Evolutionary conservation across 208 protist genomes (phyloP).

Genomic region (Phytomonas francai): DNA sequence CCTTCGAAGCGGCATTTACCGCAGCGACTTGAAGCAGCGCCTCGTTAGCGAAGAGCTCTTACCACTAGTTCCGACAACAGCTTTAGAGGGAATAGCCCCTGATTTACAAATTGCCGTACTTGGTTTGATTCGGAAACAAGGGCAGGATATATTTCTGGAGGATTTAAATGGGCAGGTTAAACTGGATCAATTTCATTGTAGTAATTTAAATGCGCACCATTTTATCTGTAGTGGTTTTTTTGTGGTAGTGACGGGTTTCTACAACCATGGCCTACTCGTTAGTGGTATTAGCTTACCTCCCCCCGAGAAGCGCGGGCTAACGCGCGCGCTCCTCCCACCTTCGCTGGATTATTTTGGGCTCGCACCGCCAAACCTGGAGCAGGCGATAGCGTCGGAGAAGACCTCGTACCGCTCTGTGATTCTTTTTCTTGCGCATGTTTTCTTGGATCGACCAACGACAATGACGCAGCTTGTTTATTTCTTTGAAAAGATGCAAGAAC

Average conservation of each 20-base stretch:
- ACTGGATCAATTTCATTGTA: slow-evolving; percentile 24
- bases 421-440: slow-evolving; percentile 71
- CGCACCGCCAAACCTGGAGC: slow-evolving; percentile 31
- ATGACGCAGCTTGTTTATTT: slow-evolving; percentile 46
- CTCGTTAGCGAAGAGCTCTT: slow-evolving; percentile 25
- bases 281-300: slow-evolving; percentile 56
- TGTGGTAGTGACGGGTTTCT: slow-evolving; percentile 61
- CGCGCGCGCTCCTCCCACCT: background rate
- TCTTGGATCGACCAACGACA: slow-evolving; percentile 65
- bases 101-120: slow-evolving; percentile 55
- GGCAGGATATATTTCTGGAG: slow-evolving; percentile 51
- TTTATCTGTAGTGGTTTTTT: slow-evolving; percentile 60
- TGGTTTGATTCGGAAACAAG: slow-evolving; percentile 51
- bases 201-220: slow-evolving; percentile 20
- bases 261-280: slow-evolving; percentile 39
- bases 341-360: slow-evolving; percentile 69
- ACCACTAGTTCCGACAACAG: slow-evolving; percentile 62
- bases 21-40: slow-evolving; percentile 39
- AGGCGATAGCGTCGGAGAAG: slow-evolving; percentile 45
- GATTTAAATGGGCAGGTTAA: slow-evolving; percentile 52
- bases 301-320: slow-evolving; percentile 37
- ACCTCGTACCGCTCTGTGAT: slow-evolving; percentile 67
- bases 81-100: slow-evolving; percentile 68
- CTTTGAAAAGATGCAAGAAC: slow-evolving; percentile 78
- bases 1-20: slow-evolving; percentile 64